phyloP scores from a whole-genome alignment of 2,329 filamentous ascomycete species.

The Pseudogymnoascus sp. region DNA sequence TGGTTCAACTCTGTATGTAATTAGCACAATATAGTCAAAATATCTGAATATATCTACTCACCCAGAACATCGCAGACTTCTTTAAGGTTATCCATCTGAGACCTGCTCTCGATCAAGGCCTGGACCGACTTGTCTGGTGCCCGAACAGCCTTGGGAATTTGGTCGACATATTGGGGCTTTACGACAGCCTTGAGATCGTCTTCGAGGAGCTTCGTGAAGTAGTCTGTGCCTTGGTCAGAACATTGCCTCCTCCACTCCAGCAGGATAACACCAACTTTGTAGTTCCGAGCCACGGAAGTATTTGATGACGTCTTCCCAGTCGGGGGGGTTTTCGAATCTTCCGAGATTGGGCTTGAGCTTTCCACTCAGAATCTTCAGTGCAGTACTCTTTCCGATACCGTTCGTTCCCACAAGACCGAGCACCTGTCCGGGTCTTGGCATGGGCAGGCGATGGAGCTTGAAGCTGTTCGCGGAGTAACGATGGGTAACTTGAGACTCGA shows the following conservation, averaged over 20 bases:
- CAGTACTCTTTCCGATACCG: conserved; percentile 99
- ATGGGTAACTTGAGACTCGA: conserved; percentile 96
- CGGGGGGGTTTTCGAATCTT: conserved; percentile 88
- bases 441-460: conserved; percentile 95
- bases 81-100: conserved; percentile 70
- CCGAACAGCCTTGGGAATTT: conserved; percentile 89
- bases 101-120: conserved; percentile 67
- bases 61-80: conserved; percentile 74
- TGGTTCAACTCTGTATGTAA: conserved; percentile 64
- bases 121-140: conserved; percentile 73
- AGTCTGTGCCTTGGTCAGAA: conserved; percentile 52
- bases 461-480: conserved; percentile 99
- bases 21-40: background rate
- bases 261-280: conserved; percentile 61
- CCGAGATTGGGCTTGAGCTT: conserved; percentile 98
- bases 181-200: conserved; percentile 96
- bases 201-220: conserved; percentile 97
- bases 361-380: conserved; percentile 94
- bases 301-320: conserved; percentile 99
- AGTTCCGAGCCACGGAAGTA: conserved; percentile 96
- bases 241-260: background rate
- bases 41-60: conserved; percentile 25
- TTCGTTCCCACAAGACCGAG: conserved; percentile 96
- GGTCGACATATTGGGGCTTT: conserved; percentile 98
- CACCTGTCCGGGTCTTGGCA: conserved; percentile 91